These are phyloP conservation scores for Cryphonectria parasitica DNA, from an alignment of 2,329 filamentous ascomycete genomes.

Conservation along the genomic window DNA sequence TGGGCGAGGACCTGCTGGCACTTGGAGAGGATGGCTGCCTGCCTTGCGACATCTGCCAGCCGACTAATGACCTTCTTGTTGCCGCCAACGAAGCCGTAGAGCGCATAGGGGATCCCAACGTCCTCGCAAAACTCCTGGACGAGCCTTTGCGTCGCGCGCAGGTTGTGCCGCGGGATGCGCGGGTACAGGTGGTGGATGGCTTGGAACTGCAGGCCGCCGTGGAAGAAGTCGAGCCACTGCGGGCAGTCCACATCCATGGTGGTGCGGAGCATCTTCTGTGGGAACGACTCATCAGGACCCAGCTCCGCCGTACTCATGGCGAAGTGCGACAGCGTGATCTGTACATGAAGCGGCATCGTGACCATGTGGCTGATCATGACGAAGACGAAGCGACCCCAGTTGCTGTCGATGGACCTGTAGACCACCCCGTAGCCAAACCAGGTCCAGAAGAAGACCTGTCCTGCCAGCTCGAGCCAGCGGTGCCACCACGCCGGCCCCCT, in stretches of 20 bases:
- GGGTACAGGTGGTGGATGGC: conserved; percentile 87
- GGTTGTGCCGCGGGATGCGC: conserved; percentile 81
- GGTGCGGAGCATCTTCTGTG: conserved; percentile 87
- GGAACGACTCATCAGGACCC: conserved; percentile 82
- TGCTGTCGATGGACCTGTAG: conserved; percentile 72
- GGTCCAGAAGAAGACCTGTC: conserved; percentile 80
- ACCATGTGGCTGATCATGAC: conserved; percentile 80
- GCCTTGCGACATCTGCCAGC: conserved; percentile 77
- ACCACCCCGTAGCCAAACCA: conserved; percentile 86
- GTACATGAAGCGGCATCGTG: conserved; percentile 81
- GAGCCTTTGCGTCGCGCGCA: conserved; percentile 73
- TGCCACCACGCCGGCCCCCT: conserved; percentile 84
- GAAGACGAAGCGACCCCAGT: conserved; percentile 71
- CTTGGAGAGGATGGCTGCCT: conserved; percentile 76
- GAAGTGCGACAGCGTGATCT: conserved; percentile 91
- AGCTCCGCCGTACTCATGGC: conserved; percentile 91
- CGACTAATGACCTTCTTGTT: conserved; percentile 80
- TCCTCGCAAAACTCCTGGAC: conserved; percentile 83
- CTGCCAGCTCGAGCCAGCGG: conserved; percentile 75
- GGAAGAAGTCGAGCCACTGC: conserved; percentile 85
- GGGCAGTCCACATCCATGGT: conserved; percentile 95
- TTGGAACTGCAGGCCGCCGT: conserved; percentile 88
- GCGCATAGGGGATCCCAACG: conserved; percentile 80
- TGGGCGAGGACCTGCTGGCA: conserved; percentile 62
- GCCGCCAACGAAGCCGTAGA: conserved; percentile 83